Conservation (phyloP, 208 protist genomes). For the Leishmania tarentolae region DNA sequence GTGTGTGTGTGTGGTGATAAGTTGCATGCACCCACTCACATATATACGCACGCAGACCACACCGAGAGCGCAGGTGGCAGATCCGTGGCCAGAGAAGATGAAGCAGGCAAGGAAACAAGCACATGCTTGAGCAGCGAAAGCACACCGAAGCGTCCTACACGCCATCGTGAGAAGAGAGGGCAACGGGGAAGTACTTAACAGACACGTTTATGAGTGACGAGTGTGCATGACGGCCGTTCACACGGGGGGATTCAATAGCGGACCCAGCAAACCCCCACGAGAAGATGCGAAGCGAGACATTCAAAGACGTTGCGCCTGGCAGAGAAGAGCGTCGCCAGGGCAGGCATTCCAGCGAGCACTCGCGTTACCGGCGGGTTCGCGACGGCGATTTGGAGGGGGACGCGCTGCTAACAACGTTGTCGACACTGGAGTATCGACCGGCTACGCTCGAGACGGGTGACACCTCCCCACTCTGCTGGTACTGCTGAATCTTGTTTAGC, state of each 20-base stretch:
- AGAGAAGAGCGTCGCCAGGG: constrained; percentile 1
- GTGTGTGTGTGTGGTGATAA: background rate
- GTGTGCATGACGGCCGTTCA: background rate
- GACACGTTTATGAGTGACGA: background rate
- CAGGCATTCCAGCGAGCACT: background rate
- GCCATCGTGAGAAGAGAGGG: background rate
- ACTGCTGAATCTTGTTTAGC: constrained; percentile 30
- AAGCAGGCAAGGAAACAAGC: background rate
- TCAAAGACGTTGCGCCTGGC: background rate
- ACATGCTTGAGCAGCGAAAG: background rate
- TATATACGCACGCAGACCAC: background rate
- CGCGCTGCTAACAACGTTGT: constrained; percentile 8
- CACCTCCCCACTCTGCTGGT: constrained; percentile 10
- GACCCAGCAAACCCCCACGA: constrained; percentile 1
- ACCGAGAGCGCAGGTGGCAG: background rate
- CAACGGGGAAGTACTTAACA: background rate
- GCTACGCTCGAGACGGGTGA: background rate
- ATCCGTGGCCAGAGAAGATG: background rate
- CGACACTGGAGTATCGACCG: background rate
- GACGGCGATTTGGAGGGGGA: constrained; percentile 9
- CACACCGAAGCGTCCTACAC: background rate
- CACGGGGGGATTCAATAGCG: background rate
- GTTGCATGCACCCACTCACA: background rate
- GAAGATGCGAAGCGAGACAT: constrained; percentile 24
- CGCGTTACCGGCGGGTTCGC: background rate